Conservation (phyloP, 306 rosid genomes). For the Ziziphus jujuba region DNA sequence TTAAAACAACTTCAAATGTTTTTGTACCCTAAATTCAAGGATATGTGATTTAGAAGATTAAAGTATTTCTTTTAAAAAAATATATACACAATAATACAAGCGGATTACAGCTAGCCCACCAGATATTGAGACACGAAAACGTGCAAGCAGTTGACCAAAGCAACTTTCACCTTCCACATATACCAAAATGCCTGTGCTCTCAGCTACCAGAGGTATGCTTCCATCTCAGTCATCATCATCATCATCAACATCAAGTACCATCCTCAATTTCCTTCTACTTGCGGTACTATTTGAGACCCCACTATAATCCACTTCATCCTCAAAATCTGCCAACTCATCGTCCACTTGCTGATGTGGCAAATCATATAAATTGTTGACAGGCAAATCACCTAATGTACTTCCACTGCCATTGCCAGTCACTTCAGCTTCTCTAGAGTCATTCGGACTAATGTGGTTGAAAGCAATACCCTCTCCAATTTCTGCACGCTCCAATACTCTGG, state of each 20-base stretch:
- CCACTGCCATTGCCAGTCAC: conserved; percentile 30
- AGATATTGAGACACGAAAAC: too few species aligned
- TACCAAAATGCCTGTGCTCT: too few species aligned
- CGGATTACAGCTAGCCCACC: too few species aligned
- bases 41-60: too few species aligned
- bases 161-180: too few species aligned
- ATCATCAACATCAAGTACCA: conserved; percentile 82
- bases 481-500: conserved; percentile 17
- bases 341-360: conserved; percentile 28
- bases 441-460: background rate
- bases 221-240: conserved; percentile 67
- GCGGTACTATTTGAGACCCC: conserved; percentile 34
- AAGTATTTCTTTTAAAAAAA: too few species aligned
- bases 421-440: conserved; percentile 27
- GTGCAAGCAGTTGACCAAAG: too few species aligned
- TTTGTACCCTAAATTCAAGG: too few species aligned
- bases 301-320: conserved; percentile 47
- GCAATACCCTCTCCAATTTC: conserved; percentile 2
- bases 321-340: conserved; percentile 65
- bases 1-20: too few species aligned
- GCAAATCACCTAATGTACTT: conserved; percentile 16
- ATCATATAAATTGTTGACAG: conserved; percentile 29
- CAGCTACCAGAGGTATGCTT: background rate
- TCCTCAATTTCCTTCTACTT: conserved; percentile 70
- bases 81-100: too few species aligned